These are phyloP conservation scores for Boletellus sp. DNA, from an alignment of 768 basidiomycete genomes.

Conservation along the genomic window DNA sequence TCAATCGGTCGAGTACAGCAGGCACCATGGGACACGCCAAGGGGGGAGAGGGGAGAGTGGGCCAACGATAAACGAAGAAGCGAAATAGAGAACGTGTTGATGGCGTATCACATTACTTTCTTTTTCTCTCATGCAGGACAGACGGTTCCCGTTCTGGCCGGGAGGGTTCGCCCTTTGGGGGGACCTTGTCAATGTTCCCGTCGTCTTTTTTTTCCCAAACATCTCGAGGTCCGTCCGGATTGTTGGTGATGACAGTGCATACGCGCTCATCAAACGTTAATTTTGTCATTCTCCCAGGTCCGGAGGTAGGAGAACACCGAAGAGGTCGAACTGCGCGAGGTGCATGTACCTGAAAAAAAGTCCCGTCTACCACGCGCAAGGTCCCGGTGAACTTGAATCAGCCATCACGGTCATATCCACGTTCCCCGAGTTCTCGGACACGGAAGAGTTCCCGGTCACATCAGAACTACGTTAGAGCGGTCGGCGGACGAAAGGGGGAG, in stretches of 20 bases:
- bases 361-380: background rate
- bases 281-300: conserved; percentile 1
- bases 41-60: no score
- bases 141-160: no score
- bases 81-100: background rate
- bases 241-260: background rate
- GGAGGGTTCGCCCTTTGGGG: no score
- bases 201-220: background rate
- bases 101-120: conserved; percentile 1
- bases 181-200: background rate
- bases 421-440: background rate
- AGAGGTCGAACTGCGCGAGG: background rate
- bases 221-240: conserved; percentile 14
- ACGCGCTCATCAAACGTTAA: conserved; percentile 8
- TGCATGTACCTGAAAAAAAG: background rate
- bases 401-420: background rate
- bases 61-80: background rate
- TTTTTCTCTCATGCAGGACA: background rate
- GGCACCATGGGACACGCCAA: no score
- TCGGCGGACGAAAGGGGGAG: background rate
- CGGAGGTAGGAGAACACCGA: background rate
- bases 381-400: background rate
- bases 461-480: background rate
- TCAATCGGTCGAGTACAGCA: no score
- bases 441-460: background rate